Evolutionary conservation across 1,139 yeast species (phyloP).

Genomic region (Trichomonascaceae sp.): DNA sequence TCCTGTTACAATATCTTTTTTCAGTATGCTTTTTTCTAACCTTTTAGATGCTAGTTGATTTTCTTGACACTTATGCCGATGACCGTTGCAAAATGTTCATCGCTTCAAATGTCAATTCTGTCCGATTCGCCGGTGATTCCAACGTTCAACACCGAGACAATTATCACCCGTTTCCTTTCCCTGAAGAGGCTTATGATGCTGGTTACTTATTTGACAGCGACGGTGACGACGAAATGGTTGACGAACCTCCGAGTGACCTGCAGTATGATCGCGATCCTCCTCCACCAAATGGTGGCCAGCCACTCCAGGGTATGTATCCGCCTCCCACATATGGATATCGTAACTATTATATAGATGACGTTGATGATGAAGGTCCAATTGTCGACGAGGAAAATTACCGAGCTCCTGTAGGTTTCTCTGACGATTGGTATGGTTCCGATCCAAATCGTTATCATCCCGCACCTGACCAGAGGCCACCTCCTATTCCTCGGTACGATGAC

Average conservation of each 20-base stretch:
- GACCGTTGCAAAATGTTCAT: constrained; percentile 16
- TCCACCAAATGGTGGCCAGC: background rate
- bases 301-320: background rate
- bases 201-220: constrained; percentile 8
- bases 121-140: constrained; percentile 23
- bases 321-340: background rate
- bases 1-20: background rate
- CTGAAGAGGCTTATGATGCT: constrained; percentile 13
- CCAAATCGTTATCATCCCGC: background rate
- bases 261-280: background rate
- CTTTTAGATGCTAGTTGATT: constrained; percentile 7
- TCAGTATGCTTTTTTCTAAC: background rate
- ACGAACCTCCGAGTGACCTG: background rate
- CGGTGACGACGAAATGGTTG: background rate
- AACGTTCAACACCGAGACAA: constrained; percentile 23
- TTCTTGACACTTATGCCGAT: constrained; percentile 13
- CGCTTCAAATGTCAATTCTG: constrained; percentile 13
- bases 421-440: constrained; percentile 3
- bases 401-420: background rate
- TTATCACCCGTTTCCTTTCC: constrained; percentile 17
- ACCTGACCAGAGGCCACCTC: background rate
- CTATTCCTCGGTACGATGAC: constrained; percentile 1
- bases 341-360: constrained; percentile 8
- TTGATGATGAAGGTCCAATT: constrained; percentile 5
- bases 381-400: constrained; percentile 3